Conservation (phyloP, 768 basidiomycete species). For the Coprinopsis strossmayeri region DNA sequence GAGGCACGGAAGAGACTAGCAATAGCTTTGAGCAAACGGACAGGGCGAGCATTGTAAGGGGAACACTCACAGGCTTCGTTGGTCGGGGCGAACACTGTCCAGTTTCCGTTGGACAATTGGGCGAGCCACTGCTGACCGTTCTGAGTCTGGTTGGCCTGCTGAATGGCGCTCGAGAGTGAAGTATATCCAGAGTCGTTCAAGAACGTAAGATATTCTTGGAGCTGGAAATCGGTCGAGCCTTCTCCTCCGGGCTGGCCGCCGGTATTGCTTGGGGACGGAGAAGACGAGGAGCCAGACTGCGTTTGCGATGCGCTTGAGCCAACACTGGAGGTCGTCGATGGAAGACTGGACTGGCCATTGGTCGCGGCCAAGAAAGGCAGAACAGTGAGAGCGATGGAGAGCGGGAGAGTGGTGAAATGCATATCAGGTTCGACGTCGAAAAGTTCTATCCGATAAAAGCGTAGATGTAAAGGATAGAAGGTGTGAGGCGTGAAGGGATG, state of each 20-base stretch:
- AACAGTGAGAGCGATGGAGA: conserved; percentile 7
- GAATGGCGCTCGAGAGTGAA: conserved; percentile 31
- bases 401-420: conserved; percentile 1
- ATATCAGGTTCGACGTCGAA: background rate
- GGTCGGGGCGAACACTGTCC: conserved; percentile 52
- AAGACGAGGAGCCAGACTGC: background rate
- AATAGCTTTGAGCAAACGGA: conserved; percentile 15
- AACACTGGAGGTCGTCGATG: background rate
- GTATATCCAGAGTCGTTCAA: conserved; percentile 35
- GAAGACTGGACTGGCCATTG: conserved; percentile 4
- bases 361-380: conserved; percentile 4
- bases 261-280: background rate
- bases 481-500: no score
- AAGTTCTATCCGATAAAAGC: no score
- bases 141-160: conserved; percentile 35
- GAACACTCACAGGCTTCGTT: conserved; percentile 49
- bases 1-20: conserved; percentile 28
- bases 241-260: background rate
- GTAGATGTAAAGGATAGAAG: no score
- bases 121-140: conserved; percentile 37
- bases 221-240: background rate
- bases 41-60: background rate
- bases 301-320: background rate
- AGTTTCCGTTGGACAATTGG: conserved; percentile 35
- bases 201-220: conserved; percentile 9